phyloP scores from a whole-genome alignment of 23 red algal genomes.

The Chondrus crispus region DNA sequence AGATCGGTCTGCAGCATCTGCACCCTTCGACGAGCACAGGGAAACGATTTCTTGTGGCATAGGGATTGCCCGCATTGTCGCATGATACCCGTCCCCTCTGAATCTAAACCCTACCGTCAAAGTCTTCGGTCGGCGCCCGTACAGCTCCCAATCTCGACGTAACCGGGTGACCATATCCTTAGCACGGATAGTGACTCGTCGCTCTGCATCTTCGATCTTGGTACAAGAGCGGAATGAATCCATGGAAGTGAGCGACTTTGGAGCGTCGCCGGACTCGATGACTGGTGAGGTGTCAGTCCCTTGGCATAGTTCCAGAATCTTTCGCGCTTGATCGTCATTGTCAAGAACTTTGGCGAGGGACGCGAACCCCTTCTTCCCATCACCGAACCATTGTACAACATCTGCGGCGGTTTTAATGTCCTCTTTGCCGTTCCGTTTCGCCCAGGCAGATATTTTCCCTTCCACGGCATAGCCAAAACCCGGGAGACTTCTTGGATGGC shows the following conservation, averaged over 20 bases:
- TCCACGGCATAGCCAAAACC: constrained; percentile 32
- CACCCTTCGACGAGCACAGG: constrained; percentile 5
- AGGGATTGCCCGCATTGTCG: not conserved
- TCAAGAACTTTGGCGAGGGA: not conserved
- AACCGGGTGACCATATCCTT: constrained; percentile 7
- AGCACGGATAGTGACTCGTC: not conserved
- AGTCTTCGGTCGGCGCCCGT: constrained; percentile 24
- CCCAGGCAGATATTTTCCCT: constrained; percentile 23
- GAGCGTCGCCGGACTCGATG: constrained; percentile 26
- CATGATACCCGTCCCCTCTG: constrained; percentile 38
- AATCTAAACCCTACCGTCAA: constrained; percentile 39
- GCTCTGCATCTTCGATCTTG: constrained; percentile 20
- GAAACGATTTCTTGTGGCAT: constrained; percentile 43
- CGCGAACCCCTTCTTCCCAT: not conserved
- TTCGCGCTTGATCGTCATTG: not conserved
- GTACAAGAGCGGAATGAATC: constrained; percentile 34
- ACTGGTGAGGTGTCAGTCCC: constrained; percentile 32
- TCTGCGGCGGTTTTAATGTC: constrained; percentile 10
- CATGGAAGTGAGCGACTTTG: constrained; percentile 39
- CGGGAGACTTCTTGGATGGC: constrained; percentile 11
- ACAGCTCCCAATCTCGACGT: not conserved
- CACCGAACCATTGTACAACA: constrained; percentile 28
- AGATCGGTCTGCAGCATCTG: not conserved
- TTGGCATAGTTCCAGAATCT: constrained; percentile 28
- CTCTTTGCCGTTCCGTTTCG: not conserved